Base-by-base conservation (phyloP, 208 protist species). In the Crithidia sp. region DNA sequence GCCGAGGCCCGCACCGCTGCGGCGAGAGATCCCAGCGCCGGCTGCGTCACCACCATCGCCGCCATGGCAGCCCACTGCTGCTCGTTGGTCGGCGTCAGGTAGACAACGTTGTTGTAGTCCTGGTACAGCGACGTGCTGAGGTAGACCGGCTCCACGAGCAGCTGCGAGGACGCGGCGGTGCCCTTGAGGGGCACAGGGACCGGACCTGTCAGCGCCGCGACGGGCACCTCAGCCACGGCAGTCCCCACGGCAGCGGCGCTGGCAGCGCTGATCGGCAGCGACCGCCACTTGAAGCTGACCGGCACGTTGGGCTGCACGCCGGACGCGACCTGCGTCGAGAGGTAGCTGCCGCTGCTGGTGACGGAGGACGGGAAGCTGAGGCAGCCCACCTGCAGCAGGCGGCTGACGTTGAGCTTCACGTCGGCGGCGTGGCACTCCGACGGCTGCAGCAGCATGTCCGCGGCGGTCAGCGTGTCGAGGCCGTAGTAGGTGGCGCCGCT, bases 81-180 rank as follows among this genome's bases (percentile, higher is more conserved):
- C 58, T 77, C 72, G 52, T 62, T 52, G 16, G 72, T 71, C 17
- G 72, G 53, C n/a, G 72, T 77, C 57, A 77, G 50, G 71, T 71
- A 77, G 58, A 67, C 19, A n/a, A 77, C 65, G 65, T 71, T 71
- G 64, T 58, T 77, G 57, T 44, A 14, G 37, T 56, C 60, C 41
- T 77, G 72, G 41, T 67, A 71, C 16, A 71, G 58, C 10, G 63
- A 61, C 16, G 72, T 54, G 37, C 4, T 45, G 19, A 71, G 5
- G 61, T 53, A 77, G n/a, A 77, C 8, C 7, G 65, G 72, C 10
- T 77, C 72, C 16, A 77, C 28, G 14, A 71, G 53, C 2, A 67
- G 39, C 40, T 60, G 14, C 17, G 64, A 49, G 3, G 53, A 28
- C 50, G 47, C 50, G 8, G 37, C 12, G n/a, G 47, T 49, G 0